Conservation (phyloP, 495 filamentous ascomycete genomes). For the Tuber calosporum region DNA sequence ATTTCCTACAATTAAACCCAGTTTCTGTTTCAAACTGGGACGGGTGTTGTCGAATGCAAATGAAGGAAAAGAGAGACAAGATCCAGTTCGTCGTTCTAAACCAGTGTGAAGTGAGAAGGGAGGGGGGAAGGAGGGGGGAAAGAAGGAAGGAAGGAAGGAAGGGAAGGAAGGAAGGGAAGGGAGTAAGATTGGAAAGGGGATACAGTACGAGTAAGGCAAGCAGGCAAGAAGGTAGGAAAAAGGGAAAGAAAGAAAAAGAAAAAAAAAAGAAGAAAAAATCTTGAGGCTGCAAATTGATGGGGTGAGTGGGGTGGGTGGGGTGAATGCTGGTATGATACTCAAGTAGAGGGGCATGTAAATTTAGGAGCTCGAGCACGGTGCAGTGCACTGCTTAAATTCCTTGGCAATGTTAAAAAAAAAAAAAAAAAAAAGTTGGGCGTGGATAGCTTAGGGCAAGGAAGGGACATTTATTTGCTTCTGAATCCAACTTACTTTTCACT, state of each 20-base stretch:
- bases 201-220: constrained; percentile 14
- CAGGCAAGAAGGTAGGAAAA: constrained; percentile 9
- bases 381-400: too few relatives aligned
- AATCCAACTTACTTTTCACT: neutral
- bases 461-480: constrained; percentile 8
- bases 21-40: neutral
- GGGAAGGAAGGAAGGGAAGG: constrained; percentile 13
- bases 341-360: neutral
- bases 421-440: neutral
- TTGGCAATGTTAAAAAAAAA: neutral
- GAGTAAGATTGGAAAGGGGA: constrained; percentile 13
- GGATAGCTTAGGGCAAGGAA: neutral
- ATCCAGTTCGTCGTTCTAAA: neutral
- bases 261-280: constrained; percentile 20
- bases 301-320: constrained; percentile 24
- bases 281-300: constrained; percentile 29
- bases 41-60: constrained; percentile 6
- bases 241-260: constrained; percentile 12
- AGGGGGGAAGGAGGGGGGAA: neutral
- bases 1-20: neutral
- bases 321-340: neutral
- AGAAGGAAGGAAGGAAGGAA: constrained; percentile 7
- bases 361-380: too few relatives aligned
- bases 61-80: neutral
- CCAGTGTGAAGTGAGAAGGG: neutral